phyloP scores from a whole-genome alignment of 140 eudicot species.

The Anethum foeniculum region DNA sequence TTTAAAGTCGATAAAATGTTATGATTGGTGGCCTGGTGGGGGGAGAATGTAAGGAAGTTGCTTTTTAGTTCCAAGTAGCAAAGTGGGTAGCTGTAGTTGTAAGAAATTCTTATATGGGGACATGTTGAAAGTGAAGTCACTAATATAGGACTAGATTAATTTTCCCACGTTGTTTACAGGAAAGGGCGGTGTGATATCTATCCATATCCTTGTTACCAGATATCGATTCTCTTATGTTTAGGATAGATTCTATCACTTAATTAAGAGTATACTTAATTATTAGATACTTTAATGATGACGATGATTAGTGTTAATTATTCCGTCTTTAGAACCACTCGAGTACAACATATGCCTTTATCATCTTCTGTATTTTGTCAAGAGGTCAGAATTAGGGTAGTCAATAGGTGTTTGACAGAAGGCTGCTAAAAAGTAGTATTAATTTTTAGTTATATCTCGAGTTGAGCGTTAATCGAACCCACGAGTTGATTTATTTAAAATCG shows the following conservation, averaged over 20 bases:
- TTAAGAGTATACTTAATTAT: neutral
- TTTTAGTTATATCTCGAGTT: no score
- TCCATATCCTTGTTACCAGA: neutral
- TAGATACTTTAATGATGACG: constrained; percentile 1
- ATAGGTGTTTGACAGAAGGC: neutral
- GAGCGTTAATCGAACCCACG: no score
- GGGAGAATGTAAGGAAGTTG: neutral
- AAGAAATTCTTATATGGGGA: constrained; percentile 1
- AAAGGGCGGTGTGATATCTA: neutral
- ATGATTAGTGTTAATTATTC: neutral
- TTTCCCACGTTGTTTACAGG: neutral
- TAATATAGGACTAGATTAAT: neutral
- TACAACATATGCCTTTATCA: neutral
- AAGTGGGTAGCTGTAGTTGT: constrained; percentile 6
- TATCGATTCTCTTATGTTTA: constrained; percentile 5
- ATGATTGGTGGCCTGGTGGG: neutral
- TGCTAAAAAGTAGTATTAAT: no score
- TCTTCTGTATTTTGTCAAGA: neutral
- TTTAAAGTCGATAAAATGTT: no score
- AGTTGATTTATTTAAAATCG: no score
- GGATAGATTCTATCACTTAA: neutral
- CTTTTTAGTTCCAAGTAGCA: neutral
- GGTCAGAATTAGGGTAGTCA: neutral
- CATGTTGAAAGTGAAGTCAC: constrained; percentile 1
- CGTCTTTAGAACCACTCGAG: neutral